A percentile compares a stretch with the other conserved stretches of the same genome.
These are phyloP conservation scores for Aspergillus affinis DNA, from an alignment of 495 filamentous ascomycete genomes.

Conservation along the genomic window DNA sequence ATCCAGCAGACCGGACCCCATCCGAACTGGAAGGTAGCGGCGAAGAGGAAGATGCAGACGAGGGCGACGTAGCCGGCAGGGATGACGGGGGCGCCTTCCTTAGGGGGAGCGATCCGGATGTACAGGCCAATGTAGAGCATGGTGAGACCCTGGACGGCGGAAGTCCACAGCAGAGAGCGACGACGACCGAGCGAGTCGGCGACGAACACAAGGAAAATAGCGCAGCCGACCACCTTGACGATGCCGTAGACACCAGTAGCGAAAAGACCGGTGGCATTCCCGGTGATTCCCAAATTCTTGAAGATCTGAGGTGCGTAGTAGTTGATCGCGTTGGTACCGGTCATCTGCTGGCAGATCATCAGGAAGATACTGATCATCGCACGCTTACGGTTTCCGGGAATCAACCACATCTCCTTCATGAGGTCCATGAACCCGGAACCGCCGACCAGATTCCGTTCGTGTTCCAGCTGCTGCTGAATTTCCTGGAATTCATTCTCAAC, in stretches of 20 bases:
- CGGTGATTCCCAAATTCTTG: conserved; percentile 47
- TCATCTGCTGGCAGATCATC: conserved; percentile 75
- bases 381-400: conserved; percentile 63
- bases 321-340: conserved; percentile 65
- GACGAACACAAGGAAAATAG: conserved; percentile 65
- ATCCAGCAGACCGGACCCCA: conserved; percentile 83
- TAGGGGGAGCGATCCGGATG: conserved; percentile 66
- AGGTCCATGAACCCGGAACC: conserved; percentile 64
- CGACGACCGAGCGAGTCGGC: conserved; percentile 71
- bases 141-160: conserved; percentile 64
- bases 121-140: conserved; percentile 86
- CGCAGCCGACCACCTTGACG: conserved; percentile 57
- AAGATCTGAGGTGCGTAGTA: conserved; percentile 77
- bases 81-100: conserved; percentile 47
- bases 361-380: conserved; percentile 55
- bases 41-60: conserved; percentile 72
- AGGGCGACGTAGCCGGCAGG: conserved; percentile 65
- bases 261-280: conserved; percentile 48
- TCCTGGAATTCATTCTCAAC: conserved; percentile 65
- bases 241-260: conserved; percentile 56
- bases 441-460: conserved; percentile 62
- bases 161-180: conserved; percentile 71
- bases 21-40: conserved; percentile 74
- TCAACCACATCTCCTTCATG: conserved; percentile 70
- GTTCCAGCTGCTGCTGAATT: conserved; percentile 64